Conservation (phyloP, 139 green algal genomes). For the Volvox reticuliferus region DNA sequence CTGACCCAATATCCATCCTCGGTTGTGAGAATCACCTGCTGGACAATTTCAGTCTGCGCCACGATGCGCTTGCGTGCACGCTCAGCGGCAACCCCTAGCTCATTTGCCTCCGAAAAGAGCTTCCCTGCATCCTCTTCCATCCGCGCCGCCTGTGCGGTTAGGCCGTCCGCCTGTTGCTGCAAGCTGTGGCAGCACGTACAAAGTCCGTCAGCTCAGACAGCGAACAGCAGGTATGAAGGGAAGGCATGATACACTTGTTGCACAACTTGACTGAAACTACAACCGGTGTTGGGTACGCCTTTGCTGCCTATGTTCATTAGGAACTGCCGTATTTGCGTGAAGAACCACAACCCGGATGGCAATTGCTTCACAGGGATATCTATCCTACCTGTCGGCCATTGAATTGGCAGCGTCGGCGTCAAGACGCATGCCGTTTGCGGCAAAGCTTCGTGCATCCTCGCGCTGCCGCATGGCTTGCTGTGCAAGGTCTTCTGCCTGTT, state of each 20-base stretch:
- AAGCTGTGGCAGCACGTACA: not conserved
- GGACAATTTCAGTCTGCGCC: not conserved
- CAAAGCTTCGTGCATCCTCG: not conserved
- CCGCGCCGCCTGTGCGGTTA: not conserved
- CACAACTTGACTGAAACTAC: no score
- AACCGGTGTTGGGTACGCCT: no score
- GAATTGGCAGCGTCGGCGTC: conserved; percentile 2
- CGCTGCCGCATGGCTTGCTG: conserved; percentile 13
- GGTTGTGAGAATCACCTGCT: conserved; percentile 12
- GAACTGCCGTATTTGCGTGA: no score
- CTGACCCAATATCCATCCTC: no score
- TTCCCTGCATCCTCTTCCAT: conserved; percentile 13
- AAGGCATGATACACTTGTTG: no score
- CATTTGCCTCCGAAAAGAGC: not conserved
- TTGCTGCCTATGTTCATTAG: no score
- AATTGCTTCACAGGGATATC: no score
- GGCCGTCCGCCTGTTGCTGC: conserved; percentile 31
- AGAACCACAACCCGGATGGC: no score
- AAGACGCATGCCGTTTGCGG: not conserved
- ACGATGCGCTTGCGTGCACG: not conserved
- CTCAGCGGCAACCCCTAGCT: not conserved
- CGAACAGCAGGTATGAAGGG: no score
- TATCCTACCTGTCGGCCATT: conserved; percentile 37
- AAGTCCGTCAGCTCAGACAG: no score
- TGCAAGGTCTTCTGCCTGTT: not conserved